These are phyloP conservation scores for Metarhizium anisopliae DNA, from an alignment of 2,329 filamentous ascomycete genomes.

Conservation along the genomic window DNA sequence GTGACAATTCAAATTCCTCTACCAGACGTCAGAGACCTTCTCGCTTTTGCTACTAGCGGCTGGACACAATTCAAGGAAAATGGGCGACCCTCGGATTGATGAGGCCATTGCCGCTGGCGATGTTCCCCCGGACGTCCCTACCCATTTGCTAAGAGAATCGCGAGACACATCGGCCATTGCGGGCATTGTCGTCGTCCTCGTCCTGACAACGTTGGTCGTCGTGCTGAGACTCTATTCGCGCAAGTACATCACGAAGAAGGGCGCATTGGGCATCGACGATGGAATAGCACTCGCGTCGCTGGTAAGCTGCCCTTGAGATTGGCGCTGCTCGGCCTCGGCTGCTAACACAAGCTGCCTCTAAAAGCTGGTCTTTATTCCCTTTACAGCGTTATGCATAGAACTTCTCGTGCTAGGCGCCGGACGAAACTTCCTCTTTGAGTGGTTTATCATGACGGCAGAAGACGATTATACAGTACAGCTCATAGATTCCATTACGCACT, in stretches of 20 bases:
- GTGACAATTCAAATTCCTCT: no score
- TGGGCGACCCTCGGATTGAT: no score
- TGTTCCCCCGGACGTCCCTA: no score
- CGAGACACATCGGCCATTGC: no score
- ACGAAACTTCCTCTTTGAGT: neutral
- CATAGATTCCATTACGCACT: neutral
- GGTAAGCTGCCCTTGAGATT: neutral
- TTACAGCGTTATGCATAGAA: neutral
- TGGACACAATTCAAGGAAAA: no score
- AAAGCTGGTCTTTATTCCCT: neutral
- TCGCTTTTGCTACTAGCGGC: no score
- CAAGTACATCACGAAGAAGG: neutral
- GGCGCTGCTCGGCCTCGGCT: no score
- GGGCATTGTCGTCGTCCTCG: neutral
- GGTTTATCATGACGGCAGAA: neutral
- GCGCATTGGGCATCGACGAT: slow-evolving; percentile 1
- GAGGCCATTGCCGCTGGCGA: no score
- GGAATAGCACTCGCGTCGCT: neutral
- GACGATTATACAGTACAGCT: neutral
- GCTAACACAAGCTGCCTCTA: neutral
- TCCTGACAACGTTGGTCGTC: neutral
- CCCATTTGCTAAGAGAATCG: no score
- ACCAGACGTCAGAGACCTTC: no score
- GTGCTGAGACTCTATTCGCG: slow-evolving; percentile 1
- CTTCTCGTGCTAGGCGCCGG: neutral